Evolutionary conservation across 2,329 filamentous ascomycete genomes (phyloP), one percentile per base, ranked within the genome.

Genomic region (Emericellopsis atlantica): DNA sequence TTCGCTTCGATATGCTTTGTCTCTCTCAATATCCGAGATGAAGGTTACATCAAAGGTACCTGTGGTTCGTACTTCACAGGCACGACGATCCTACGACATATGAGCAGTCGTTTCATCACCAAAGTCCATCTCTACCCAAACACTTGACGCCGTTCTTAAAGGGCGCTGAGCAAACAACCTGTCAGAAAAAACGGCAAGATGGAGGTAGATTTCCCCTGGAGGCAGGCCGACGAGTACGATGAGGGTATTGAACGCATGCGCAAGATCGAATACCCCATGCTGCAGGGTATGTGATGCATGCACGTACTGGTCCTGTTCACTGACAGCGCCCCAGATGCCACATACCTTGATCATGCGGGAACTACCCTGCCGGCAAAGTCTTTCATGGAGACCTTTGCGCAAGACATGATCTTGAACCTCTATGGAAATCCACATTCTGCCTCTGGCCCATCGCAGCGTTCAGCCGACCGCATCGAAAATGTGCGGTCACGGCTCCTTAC

Each of bases 311-410:
- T 16, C 34, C 16, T 37, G 18, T 11, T 22, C 4, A 37, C 36
- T 37, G n/a, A 37, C 36, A 16, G 10, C 21, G 5, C 16, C 3
- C 24, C 41, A 90, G 85, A 74, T 40, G 77, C 76, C 9, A 70
- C 80, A 37, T 96, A 95, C 58, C 79, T 96, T 43, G 90, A 96
- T 52, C 89, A 96, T 81, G 88, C 88, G 0, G 90, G 88, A n/a
- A 85, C 86, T n/a, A 90, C 89, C 0, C 67, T 84, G 1, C 86
- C 84, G 54, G 69, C 87, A 34, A 90, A 83, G 57, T 88, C 84
- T 24, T 62, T 92, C 21, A 79, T 96, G 58, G 82, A 90, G 48
- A 69, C 65, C 21, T 95, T 94, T 60, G 77, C 85, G 8, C 59
- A 64, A n/a, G 84, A 92, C 44, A 81, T 95, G 72, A 80, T 81